Evolutionary conservation across 1,284 basidiomycete species (phyloP), one percentile per base, ranked within the genome.

Genomic region (Malassezia obtusa): DNA sequence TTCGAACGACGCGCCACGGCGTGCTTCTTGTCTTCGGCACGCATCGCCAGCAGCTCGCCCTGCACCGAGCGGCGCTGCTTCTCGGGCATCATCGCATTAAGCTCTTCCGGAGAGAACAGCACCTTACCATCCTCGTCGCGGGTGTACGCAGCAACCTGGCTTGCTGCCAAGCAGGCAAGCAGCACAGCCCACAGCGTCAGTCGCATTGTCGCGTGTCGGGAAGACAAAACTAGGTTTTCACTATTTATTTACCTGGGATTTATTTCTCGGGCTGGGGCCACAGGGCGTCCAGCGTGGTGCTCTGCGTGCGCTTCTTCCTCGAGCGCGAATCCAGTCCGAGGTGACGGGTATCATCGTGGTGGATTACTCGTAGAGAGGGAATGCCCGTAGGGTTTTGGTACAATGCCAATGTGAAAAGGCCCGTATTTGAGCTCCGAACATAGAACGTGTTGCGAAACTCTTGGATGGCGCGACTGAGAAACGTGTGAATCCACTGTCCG

Each of bases 401-500:
- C 24, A 50, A 2, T 9, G 12, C 37, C 14, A 56, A 28, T 3
- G 53, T 56, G 33, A 50, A 56, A 6, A 56, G 31, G 15, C 31
- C 41, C 7, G 53, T 56, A 21, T 56, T 56, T 10, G 22, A 4
- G 44, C 53, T 56, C 21, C 37, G 41, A 10, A 56, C 37, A 26
- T 56, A 56, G 37, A 45, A 56, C 2, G 48, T 28, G 14, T 41
- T 21, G 12, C 53, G 47, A 24, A 50, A 30, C n/a, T 45, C 25
- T 1, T 48, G 53, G 14, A 47, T 21, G 17, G 40, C 15, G 9
- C 14, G 24, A 10, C 21, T 19, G 4, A 71, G 52, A 24, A 67
- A 69, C 10, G 61, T 56, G 3, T 64, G 62, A 52, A 71, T 64
- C 65, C 64, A 66, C 54, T 67, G 63, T 21, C 67, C 68, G 55